Evolutionary conservation across 1,284 basidiomycete species (phyloP), one percentile per base, ranked within the genome.

Genomic region (Melampsora americana): DNA sequence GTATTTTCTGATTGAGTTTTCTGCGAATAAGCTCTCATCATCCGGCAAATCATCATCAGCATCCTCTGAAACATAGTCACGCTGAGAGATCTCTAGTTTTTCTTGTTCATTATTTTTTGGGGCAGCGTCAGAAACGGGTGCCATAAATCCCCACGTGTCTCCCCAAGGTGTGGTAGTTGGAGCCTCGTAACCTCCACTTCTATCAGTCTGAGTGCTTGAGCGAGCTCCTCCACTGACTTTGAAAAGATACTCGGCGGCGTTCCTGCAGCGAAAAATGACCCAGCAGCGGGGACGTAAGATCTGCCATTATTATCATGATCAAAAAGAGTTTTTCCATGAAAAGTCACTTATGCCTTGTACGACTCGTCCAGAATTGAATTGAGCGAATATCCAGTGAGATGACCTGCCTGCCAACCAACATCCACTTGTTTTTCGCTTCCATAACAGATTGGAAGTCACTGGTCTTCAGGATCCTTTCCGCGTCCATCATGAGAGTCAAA

Each of bases 401-500:
- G 28, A 56, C 53, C 28, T 56, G 28, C 53, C 53, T 56, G 20
- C 53, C 53, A 56, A 28, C 53, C 28, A 56, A 7, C 53, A 9
- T n/a, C 53, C 53, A 56, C 53, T 56, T 56, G 0, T 56, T n/a
- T 23, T 56, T 16, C 16, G 53, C 53, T 9, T n/a, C 53, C n/a
- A 23, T n/a, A 16, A 56, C 18, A 23, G 53, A 56, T 23, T 56
- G 53, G 16, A 56, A n/a, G 14, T 28, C 28, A 23, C 53, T 20
- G 2, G n/a, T 56, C n/a, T 28, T 23, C 53, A 56, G n/a, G 20
- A 56, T 56, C 16, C 53, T 56, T 28, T 56, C 53, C 53, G 53
- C 53, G n/a, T 56, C 53, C 53, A 9, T 56, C n/a, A 56, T 56
- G 28, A 56, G 53, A 56, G 53, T 14, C 53, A 56, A 28, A 56